phyloP scores from a whole-genome alignment of 2,329 filamentous ascomycete species.

The Exophiala sp. region DNA sequence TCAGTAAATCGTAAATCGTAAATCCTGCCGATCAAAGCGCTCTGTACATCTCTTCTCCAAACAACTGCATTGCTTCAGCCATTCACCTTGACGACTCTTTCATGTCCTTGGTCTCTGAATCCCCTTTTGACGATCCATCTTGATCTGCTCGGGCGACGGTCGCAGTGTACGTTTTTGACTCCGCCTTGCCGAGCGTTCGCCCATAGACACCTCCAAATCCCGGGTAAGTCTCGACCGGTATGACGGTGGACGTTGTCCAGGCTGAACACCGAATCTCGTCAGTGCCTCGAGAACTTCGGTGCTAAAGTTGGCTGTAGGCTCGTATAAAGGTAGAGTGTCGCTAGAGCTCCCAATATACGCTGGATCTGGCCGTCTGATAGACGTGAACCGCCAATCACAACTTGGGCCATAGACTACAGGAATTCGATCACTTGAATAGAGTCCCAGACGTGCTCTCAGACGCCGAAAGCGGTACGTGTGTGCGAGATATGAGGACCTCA shows the following conservation, averaged over 20 bases:
- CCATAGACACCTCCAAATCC: background rate
- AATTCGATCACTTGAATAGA: background rate
- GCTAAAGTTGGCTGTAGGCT: slow-evolving; percentile 10
- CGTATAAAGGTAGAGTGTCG: slow-evolving; percentile 5
- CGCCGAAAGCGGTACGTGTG: slow-evolving; percentile 8
- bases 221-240: slow-evolving; percentile 10
- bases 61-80: no score
- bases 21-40: no score
- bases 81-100: no score
- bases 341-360: slow-evolving; percentile 4
- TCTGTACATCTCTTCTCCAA: no score
- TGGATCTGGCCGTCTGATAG: slow-evolving; percentile 2
- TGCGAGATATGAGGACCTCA: slow-evolving; percentile 16
- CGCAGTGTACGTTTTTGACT: no score
- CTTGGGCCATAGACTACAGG: slow-evolving; percentile 4
- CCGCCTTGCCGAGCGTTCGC: no score
- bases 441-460: background rate
- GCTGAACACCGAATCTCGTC: background rate
- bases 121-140: no score
- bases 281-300: slow-evolving; percentile 9
- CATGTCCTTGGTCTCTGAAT: no score
- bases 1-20: no score
- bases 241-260: slow-evolving; percentile 9
- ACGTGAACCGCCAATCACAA: background rate
- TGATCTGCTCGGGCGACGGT: no score